Base-by-base conservation (phyloP, 306 rosid genomes). In the Spatholobus suberectus region DNA sequence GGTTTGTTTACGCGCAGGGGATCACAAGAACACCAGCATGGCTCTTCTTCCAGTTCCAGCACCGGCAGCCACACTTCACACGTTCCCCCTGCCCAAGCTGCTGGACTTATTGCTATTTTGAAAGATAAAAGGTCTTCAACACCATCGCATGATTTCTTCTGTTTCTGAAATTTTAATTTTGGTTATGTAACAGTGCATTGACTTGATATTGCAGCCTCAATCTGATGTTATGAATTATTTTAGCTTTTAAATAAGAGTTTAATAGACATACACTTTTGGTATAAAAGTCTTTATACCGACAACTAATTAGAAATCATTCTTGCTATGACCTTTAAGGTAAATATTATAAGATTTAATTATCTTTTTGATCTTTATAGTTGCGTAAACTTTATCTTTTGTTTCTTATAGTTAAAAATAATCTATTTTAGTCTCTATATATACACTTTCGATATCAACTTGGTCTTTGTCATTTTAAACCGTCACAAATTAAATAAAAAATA, bases 71-170 rank as follows among this genome's bases (percentile, higher is more conserved):
- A 62, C 40, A 62, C 69, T 62, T 7, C 70, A 14, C 41, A 29
- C 20, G 40, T 27, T 14, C 68, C 68, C 40, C 18, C 68, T 13
- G 20, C 68, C 0, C 21, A 34, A 63, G 70, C 70, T 62, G 44
- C 13, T 35, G 49, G 17, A 35, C 49, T 37, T 67, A 14, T 18
- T 35, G 29, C 51, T 67, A 10, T 21, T 67, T 35, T 67, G 1
- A 37, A 67, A 29, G 49, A 67, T 37, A 67, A 37, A 67, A 67
- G 73, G 73, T 67, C 71, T 65, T 67, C 29, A 8, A 20, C 32
- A 4, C 17, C 51, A 18, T 67, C 73, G 18, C n/a, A 67, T 66
- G 27, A 11, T 65, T 65, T 63, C 70, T 65, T 65, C 46, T 35
- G 70, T 15, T 35, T 67, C 37, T 37, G 0, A 29, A 65, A 65